phyloP scores from a whole-genome alignment of 371 early-diverging fungal species.

The Umbelopsis sp. region DNA sequence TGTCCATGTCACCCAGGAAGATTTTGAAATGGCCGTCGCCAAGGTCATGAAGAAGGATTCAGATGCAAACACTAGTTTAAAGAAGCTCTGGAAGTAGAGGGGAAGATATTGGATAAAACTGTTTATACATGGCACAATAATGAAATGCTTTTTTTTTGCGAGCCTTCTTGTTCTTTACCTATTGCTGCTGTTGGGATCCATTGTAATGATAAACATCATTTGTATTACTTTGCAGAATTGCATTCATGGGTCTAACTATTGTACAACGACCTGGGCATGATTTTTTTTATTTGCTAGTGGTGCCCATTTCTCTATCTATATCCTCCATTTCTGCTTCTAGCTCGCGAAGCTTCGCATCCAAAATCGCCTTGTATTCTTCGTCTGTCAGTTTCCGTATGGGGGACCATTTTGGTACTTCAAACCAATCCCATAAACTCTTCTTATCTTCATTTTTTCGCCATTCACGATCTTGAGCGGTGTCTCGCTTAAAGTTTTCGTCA shows the following conservation, averaged over 20 bases:
- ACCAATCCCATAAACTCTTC: constrained; percentile 35
- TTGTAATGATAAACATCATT: not conserved
- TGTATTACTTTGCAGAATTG: constrained; percentile 20
- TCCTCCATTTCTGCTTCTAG: constrained; percentile 46
- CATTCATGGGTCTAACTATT: not conserved
- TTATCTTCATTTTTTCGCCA: constrained; percentile 8
- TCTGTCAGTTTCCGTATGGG: constrained; percentile 48
- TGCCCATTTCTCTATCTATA: constrained; percentile 36
- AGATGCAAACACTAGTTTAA: constrained; percentile 93
- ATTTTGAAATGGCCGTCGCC: constrained; percentile 99
- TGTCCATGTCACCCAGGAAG: constrained; percentile 99
- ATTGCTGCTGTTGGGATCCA: not conserved
- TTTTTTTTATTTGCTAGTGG: not conserved
- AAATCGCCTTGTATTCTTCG: constrained; percentile 47
- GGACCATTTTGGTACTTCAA: constrained; percentile 49
- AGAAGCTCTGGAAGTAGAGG: constrained; percentile 96
- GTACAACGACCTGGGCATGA: not conserved
- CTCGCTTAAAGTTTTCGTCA: constrained; percentile 13
- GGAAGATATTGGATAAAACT: constrained; percentile 18
- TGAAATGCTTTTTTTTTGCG: not conserved
- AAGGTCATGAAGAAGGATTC: constrained; percentile 99
- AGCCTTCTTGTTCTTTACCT: too few species aligned
- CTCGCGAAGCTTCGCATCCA: constrained; percentile 45
- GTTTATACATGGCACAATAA: constrained; percentile 1
- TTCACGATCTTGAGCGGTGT: constrained; percentile 16